Evolutionary conservation across 2,329 filamentous ascomycete genomes (phyloP), one percentile per base, ranked within the genome.

Genomic region (Alternaria atra): DNA sequence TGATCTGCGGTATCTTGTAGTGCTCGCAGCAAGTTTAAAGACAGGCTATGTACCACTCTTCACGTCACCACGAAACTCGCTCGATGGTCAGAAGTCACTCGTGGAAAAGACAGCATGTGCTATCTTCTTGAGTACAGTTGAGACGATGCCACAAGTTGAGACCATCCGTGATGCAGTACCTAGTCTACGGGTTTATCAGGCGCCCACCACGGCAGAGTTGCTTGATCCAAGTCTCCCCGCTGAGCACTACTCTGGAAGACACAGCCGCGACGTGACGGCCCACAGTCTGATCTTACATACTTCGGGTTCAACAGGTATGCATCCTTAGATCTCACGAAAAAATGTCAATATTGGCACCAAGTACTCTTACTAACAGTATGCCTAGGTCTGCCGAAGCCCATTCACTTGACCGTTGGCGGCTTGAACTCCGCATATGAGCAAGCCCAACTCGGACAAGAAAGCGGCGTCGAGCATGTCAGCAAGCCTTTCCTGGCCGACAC

Each of bases 21-120:
- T 57, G 9, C 6, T 57, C 12, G 37, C 55, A 25, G 55, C 55
- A n/a, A 10, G 37, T 6, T 6, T 57, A 3, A 57, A 57, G 47
- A 43, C 55, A 7, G 55, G 55, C 2, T 57, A 57, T 32, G 12
- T 57, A 17, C 55, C 55, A 17, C 23, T 57, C 4, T 57, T 57
- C 9, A 52, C 47, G 20, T 52, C 55, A 4, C 55, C 55, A 10
- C 39, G 47, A 1, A 57, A 57, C 5, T 57, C 55, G 8, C 39
- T 46, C 10, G 55, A 52, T 0, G 55, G 55, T 12, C 55, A 57
- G 1, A 46, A 39, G 30, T 52, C 30, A 40, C 39, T 57, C 10
- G n/a, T 57, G 3, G 39, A 46, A 9, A 52, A 52, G 9, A 57
- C 55, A 10, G 13, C 23, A 10, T 57, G 55, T 13, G 32, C n/a